Percentiles rank a stretch among this genome's conserved stretches.
Evolutionary conservation across 345 rosid genomes (phyloP).

Genomic region (Theobroma cacao): DNA sequence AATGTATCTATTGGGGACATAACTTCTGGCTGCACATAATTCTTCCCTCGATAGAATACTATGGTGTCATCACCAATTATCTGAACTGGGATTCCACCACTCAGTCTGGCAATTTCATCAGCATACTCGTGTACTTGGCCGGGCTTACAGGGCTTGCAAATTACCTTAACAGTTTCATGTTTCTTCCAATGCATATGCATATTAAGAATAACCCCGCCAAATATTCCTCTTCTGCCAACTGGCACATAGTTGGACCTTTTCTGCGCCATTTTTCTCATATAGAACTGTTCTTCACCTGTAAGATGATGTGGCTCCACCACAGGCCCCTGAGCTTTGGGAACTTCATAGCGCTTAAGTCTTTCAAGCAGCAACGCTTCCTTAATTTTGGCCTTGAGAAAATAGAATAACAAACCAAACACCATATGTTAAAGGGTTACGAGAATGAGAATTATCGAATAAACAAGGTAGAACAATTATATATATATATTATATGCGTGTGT

Average conservation of each 20-base stretch:
- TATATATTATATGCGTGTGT: too few species aligned
- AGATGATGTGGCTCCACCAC: constrained; percentile 66
- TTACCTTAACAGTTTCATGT: constrained; percentile 91
- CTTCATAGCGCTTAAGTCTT: constrained; percentile 82
- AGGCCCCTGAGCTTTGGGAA: constrained; percentile 80
- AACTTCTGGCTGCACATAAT: constrained; percentile 83
- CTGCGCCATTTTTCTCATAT: constrained; percentile 82
- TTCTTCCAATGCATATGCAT: constrained; percentile 97
- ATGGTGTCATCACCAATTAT: constrained; percentile 72
- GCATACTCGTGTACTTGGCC: constrained; percentile 67
- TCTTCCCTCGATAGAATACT: constrained; percentile 77
- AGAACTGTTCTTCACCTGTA: constrained; percentile 84
- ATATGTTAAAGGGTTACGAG: neutral
- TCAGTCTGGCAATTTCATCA: constrained; percentile 73
- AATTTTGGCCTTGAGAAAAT: constrained; percentile 56
- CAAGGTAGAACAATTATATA: neutral
- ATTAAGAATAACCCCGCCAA: constrained; percentile 90
- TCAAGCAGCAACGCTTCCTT: constrained; percentile 81
- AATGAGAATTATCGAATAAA: neutral
- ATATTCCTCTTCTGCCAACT: constrained; percentile 82
- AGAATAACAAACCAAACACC: neutral
- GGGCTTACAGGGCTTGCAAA: constrained; percentile 79
- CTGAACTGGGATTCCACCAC: constrained; percentile 86
- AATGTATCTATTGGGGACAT: constrained; percentile 90
- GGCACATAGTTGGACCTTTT: constrained; percentile 84